Base-by-base conservation (phyloP, 192 early-diverging fungal species). In the Coemansia sp. region DNA sequence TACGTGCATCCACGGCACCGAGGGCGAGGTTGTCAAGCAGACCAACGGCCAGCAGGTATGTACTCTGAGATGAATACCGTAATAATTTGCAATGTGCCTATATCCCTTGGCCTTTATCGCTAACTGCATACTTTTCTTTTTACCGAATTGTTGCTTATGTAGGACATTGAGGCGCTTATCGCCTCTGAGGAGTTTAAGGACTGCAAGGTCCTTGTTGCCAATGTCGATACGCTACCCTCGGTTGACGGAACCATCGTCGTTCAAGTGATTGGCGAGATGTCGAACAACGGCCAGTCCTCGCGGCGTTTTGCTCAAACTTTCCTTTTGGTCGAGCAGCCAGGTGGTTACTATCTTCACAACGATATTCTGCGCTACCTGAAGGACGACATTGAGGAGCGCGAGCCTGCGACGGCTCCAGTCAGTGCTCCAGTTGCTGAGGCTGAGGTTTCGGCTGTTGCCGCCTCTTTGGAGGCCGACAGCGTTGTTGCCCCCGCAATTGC, bases 281-380 rank as follows among this genome's bases (percentile, higher is more conserved):
- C 94, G 71, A 95, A 94, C 88, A 88, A 89, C 64, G 90, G 87
- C 49, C 89, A 88, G 50, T 71, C 90, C 16, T 88, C 90, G 40
- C 92, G 92, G 83, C 93, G 94, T 73, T 98, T 98, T 74, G 91
- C 87, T 34, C 96, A 97, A 72, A 95, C 95, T 31, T 96, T 98
- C 79, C 89, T 95, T 68, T 82, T 98, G 58, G 96, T 92, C 49
- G 87, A 92, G 77, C 95, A 95, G 76, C 91, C 91, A 20, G 87
- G 87, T 53, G 95, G 94, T n/a, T 98, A 94, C 84, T 97, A 93
- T 74, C 94, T 98, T 29, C 81, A 91, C 82, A 95, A 95, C 72
- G 95, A 97, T 76, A 95, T 98, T 66, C 92, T 98, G 87, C 92
- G 96, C 66, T 97, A 92, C 85, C 81, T 98, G 75, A 93, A 93